Conservation (phyloP, 352 stramenopile species). For the Pythium brachiatum region DNA sequence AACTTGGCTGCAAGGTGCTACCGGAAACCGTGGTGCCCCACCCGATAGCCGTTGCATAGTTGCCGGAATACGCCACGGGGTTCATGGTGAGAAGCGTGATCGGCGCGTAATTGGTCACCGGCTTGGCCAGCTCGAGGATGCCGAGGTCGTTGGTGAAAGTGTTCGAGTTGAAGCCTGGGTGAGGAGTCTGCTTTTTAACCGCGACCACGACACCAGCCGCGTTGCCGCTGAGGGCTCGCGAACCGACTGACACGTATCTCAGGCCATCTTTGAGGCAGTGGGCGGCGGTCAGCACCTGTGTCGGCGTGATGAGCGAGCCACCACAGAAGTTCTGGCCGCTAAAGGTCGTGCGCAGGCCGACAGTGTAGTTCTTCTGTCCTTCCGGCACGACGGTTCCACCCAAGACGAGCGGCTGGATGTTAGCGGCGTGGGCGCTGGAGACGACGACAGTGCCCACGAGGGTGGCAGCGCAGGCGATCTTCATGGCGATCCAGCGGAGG, state of each 20-base stretch:
- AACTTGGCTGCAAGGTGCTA: constrained; percentile 18
- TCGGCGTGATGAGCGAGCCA: constrained; percentile 47
- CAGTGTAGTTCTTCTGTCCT: constrained; percentile 33
- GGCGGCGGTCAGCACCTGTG: constrained; percentile 42
- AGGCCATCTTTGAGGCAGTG: constrained; percentile 38
- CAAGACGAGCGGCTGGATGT: constrained; percentile 44
- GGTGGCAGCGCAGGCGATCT: not conserved
- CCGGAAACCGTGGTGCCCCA: constrained; percentile 29
- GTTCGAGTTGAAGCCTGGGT: constrained; percentile 14
- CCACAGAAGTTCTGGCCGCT: constrained; percentile 23
- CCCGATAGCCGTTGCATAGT: constrained; percentile 29
- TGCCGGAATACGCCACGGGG: not conserved
- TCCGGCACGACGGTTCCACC: constrained; percentile 38
- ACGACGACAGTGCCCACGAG: not conserved
- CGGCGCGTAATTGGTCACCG: constrained; percentile 1
- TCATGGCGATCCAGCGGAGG: not conserved
- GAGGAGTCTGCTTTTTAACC: not conserved
- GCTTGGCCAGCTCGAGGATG: constrained; percentile 32
- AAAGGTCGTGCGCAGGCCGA: constrained; percentile 21
- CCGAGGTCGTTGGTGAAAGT: constrained; percentile 36
- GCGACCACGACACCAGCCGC: constrained; percentile 35
- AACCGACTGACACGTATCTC: constrained; percentile 47
- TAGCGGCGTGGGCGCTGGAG: not conserved
- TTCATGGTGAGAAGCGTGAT: not conserved
- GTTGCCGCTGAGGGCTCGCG: constrained; percentile 47